Percentiles rank a stretch among this genome's conserved stretches.
These are phyloP conservation scores for Dictyostelium capitatum DNA, from an alignment of 78 protist genomes.

Conservation along the genomic window DNA sequence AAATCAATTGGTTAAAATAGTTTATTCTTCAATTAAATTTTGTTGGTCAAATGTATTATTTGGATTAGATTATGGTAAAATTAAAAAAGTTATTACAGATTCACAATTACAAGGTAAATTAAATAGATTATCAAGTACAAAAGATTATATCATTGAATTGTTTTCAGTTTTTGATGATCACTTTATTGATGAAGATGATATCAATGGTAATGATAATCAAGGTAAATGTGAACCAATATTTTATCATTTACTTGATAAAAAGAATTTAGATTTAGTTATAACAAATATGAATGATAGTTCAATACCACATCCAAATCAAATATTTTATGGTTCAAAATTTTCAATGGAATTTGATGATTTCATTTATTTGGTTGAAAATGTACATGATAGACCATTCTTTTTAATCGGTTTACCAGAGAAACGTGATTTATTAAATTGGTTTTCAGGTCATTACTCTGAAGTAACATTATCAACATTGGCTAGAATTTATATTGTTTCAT, in stretches of 20 bases:
- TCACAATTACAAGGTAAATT: not conserved
- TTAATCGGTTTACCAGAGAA: slow-evolving; percentile 45
- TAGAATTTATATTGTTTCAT: slow-evolving; percentile 30
- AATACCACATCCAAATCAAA: slow-evolving; percentile 56
- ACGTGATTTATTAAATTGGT: slow-evolving; percentile 31
- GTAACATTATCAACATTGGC: not conserved
- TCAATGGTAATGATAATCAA: not conserved
- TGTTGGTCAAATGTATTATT: slow-evolving; percentile 17
- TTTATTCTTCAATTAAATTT: slow-evolving; percentile 39
- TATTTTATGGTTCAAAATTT: slow-evolving; percentile 28
- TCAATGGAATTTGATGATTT: slow-evolving; percentile 26
- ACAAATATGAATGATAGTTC: slow-evolving; percentile 27
- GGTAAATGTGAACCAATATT: not conserved
- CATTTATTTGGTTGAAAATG: slow-evolving; percentile 10
- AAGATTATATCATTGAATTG: not conserved
- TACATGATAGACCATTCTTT: not conserved
- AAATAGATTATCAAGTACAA: not conserved
- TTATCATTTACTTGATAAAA: not conserved
- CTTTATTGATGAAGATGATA: not conserved
- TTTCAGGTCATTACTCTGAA: slow-evolving; percentile 20
- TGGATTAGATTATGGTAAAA: not conserved
- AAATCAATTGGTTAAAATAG: not conserved
- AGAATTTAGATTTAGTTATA: not conserved
- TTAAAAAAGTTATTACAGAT: not conserved
- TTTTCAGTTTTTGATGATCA: slow-evolving; percentile 5